Evolutionary conservation across 2,329 filamentous ascomycete species (phyloP), one percentile per base, ranked within the genome.

Genomic region (Westerdykella sp.): DNA sequence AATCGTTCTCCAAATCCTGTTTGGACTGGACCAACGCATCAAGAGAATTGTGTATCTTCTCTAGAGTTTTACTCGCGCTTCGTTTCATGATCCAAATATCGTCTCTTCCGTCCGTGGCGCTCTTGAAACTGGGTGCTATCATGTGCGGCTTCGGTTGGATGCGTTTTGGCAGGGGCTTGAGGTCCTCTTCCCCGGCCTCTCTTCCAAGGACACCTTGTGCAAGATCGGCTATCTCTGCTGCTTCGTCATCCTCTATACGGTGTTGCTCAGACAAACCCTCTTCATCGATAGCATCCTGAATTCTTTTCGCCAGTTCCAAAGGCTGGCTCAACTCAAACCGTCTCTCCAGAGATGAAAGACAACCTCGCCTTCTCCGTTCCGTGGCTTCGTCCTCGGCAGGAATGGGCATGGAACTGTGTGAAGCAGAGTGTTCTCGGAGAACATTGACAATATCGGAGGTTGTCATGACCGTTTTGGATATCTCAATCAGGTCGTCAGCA

Each of bases 191-290:
- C 3, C 81, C 85, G 62, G 89, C 84, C 25, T 77, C 75, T 21
- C 75, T 72, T 15, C 56, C 60, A n/a, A 87, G 74, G 10, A 91
- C 78, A 44, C 84, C 77, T 60, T 89, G 79, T 5, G 87, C 87
- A 38, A 95, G 72, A 1, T 79, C 78, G 18, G 86, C 78, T 55
- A 93, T 81, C 47, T 84, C 79, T 15, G 76, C 79, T 0, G 82
- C 81, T 49, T 87, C 81, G 41, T 77, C 80, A 47, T 91, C 83
- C 53, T 93, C 82, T 1, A 84, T 76, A 30, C 84, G 79, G 56
- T 96, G 90, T 56, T 87, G 83, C 52, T 87, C 81, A 13, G 82
- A 75, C n/a, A 97, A 72, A 0, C 89, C 87, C 49, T 96, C 90
- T 68, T 97, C 93, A 57, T 98, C 93, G 45, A 98, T 95, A 4